A percentile compares a stretch with the other conserved stretches of the same genome.
Conservation (phyloP, 768 basidiomycete species). For the Russula lepida region DNA sequence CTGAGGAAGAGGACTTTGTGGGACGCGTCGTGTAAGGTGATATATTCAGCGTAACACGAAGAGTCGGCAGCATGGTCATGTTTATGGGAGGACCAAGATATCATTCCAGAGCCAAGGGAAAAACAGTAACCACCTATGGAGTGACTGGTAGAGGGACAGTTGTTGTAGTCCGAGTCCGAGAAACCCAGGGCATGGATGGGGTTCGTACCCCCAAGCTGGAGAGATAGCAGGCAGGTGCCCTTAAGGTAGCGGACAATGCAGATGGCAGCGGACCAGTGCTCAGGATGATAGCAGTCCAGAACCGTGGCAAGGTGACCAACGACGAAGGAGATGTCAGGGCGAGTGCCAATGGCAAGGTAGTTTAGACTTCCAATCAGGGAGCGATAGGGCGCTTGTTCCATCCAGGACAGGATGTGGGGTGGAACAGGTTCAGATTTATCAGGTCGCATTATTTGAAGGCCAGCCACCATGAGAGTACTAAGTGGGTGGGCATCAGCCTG, state of each 20-base stretch:
- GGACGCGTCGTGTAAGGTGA: background rate
- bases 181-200: background rate
- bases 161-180: background rate
- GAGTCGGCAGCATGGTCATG: background rate
- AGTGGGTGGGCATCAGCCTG: background rate
- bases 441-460: background rate
- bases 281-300: background rate
- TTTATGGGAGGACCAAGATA: background rate
- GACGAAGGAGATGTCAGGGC: background rate
- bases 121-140: background rate
- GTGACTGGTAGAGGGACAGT: background rate
- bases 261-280: background rate
- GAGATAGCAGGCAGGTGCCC: background rate
- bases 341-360: background rate
- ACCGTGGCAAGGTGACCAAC: background rate
- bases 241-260: background rate
- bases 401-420: background rate
- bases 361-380: background rate
- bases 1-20: background rate
- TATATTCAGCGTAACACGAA: background rate
- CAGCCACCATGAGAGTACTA: background rate
- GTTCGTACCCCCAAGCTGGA: background rate
- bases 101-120: background rate
- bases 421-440: background rate
- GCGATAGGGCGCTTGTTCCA: background rate